Evolutionary conservation across 2,329 filamentous ascomycete genomes (phyloP), one percentile per base, ranked within the genome.

Genomic region (Xylariaceae sp.): DNA sequence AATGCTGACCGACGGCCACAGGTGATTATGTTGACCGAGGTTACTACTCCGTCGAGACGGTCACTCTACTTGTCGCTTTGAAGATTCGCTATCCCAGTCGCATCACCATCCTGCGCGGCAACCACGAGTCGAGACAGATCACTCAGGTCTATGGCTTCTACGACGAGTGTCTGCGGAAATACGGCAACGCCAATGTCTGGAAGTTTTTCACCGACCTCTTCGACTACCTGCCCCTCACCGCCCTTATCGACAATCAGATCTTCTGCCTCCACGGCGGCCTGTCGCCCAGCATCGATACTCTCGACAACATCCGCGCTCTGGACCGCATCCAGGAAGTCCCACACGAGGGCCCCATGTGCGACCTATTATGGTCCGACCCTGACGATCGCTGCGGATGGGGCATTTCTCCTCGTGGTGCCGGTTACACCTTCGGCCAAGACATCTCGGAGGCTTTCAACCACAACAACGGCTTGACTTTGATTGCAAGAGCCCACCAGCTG

Each of bases 121-220:
- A 99, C 75, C 94, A 99, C 81, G 94, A 99, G 75, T 96, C 91
- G 57, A 87, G 94, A 63, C 94, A 99, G 74, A 99, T 99, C 71
- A 99, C 94, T 41, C 92, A 97, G 72, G 94, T 99, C 52, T 99
- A 99, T 70, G 94, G 94, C 55, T 99, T 99, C 76, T 99, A 99
- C 76, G 94, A 97, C 70, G 94, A 99, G 72, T 99, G 94, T 70
- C 83, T 97, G 63, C 89, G 91, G 69, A 99, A 99, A 76, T 99
- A 99, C 69, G 94, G 94, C 70, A 97, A 96, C 67, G 92, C 94
- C 55, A 97, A 96, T 62, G 94, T 99, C 57, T 99, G 94, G 94
- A 96, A 96, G 77, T 96, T 90, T 69, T 99, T 96, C 70, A 96
- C 91, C 67, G 92, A 99, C 71, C 86, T 99, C 47, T 99, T 99